Base-by-base conservation (phyloP, 139 green algal species). In the Pedinophyceae sp. region DNA sequence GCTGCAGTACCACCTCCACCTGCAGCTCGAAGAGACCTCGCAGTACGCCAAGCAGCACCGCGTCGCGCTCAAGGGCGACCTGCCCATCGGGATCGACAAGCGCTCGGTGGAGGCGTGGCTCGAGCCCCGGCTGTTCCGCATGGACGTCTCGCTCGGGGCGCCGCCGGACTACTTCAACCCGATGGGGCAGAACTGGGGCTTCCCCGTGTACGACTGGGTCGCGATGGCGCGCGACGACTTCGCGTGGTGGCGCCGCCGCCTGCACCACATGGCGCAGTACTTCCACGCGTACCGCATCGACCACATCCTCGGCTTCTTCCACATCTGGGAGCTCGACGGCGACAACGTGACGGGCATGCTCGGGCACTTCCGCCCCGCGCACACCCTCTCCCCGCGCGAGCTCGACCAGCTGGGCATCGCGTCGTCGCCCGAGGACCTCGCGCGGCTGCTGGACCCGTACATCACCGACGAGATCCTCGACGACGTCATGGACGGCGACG, bases 221-320 rank as follows among this genome's bases (percentile, higher is more conserved):
- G 80, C 82, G 34, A 97, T 96, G 89, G 66, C 65, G 23, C 48
- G 25, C n/a, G 83, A 94, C 58, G 74, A 77, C 34, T 96, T 87
- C 66, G 13, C 25, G 24, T 97, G 89, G 86, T 95, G 87, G 87
- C 65, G 71, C 3, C 50, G 50, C 2, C 72, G 86, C 2, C 76
- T 97, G 46, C 48, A 28, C 1, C 73, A 85, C 66, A 74, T 96
- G 70, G 59, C 73, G 6, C 72, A 84, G 64, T 97, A 94, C 73
- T 97, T 97, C 73, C 73, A 74, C 10, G 85, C 83, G 0, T 94
- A 94, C 61, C 74, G 90, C 27, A 94, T 98, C 41, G 90, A 98
- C 68, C 90, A 98, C 69, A 83, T 98, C 48, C 73, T 98, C 6
- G 90, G 89, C 26, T 97, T 98, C 78, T 98, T 96, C 73, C 69